These are phyloP conservation scores for Pseudogymnoascus sp. DNA, from an alignment of 2,329 filamentous ascomycete species.

Conservation along the genomic window DNA sequence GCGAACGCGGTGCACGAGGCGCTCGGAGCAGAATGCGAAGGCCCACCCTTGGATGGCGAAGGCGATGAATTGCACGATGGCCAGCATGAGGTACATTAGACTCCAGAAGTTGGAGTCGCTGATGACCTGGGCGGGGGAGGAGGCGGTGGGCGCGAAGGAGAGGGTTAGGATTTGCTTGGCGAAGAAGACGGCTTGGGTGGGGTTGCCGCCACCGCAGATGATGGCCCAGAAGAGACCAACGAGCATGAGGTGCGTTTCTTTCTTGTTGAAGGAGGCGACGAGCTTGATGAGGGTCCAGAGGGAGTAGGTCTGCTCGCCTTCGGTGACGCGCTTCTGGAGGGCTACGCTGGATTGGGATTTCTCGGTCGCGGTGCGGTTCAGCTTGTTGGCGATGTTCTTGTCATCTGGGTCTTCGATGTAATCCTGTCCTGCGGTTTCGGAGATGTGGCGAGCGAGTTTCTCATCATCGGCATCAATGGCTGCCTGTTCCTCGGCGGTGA, in stretches of 20 bases:
- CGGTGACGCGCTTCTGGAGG: constrained; percentile 49
- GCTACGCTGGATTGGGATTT: constrained; percentile 64
- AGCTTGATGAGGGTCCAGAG: constrained; percentile 73
- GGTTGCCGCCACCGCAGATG: constrained; percentile 76
- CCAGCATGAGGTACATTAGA: constrained; percentile 82
- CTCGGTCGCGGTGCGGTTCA: constrained; percentile 48
- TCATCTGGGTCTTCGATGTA: constrained; percentile 55
- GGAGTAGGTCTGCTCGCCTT: constrained; percentile 54
- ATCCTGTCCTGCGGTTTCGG: constrained; percentile 34
- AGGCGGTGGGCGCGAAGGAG: constrained; percentile 30
- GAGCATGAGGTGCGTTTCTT: constrained; percentile 66
- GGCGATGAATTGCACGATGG: constrained; percentile 62
- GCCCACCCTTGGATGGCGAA: constrained; percentile 63
- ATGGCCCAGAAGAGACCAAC: constrained; percentile 66
- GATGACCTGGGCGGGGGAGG: constrained; percentile 50
- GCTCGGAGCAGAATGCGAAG: constrained; percentile 83
- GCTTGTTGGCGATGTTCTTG: constrained; percentile 47
- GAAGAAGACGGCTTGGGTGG: constrained; percentile 73
- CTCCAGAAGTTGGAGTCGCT: constrained; percentile 78
- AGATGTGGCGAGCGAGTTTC: constrained; percentile 43
- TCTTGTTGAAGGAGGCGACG: constrained; percentile 70
- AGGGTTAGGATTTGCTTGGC: constrained; percentile 77
- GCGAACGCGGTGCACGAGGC: constrained; percentile 74
- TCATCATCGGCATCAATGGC: constrained; percentile 45
- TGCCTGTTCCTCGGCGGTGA: constrained; percentile 45